A percentile compares a stretch with the other conserved stretches of the same genome.
Conservation (phyloP, 2,329 filamentous ascomycete species). For the Taxawa tesnikishii region DNA sequence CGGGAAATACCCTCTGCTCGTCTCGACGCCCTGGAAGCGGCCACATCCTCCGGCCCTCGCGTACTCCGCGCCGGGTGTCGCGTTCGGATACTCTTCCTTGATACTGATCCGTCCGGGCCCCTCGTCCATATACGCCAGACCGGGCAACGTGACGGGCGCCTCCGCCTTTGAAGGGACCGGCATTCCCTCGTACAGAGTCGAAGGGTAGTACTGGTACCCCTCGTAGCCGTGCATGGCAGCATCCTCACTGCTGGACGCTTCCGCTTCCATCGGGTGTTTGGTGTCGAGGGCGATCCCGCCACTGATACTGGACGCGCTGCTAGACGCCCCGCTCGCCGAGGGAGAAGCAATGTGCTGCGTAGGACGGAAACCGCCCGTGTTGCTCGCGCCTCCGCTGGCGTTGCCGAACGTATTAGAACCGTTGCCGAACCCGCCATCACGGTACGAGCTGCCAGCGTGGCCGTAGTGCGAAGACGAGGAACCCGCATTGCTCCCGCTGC, state of each 20-base stretch:
- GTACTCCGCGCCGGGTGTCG: conserved; percentile 21
- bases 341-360: conserved; percentile 13
- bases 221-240: conserved; percentile 28
- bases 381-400: conserved; percentile 9
- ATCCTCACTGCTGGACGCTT: conserved; percentile 28
- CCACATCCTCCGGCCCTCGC: conserved; percentile 26
- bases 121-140: conserved; percentile 17
- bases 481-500: conserved; percentile 38
- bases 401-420: conserved; percentile 7
- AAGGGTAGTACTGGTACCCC: conserved; percentile 35
- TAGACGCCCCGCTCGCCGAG: conserved; percentile 24
- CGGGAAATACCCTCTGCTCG: conserved; percentile 34
- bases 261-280: conserved; percentile 21
- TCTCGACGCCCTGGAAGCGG: conserved; percentile 33
- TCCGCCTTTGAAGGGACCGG: conserved; percentile 19
- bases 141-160: conserved; percentile 13
- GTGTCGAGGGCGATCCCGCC: conserved; percentile 15
- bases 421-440: conserved; percentile 12
- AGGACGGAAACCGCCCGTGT: conserved; percentile 15
- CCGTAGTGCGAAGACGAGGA: conserved; percentile 15
- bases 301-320: conserved; percentile 25
- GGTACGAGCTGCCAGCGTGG: conserved; percentile 16
- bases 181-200: conserved; percentile 29
- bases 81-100: conserved; percentile 29
- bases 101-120: conserved; percentile 19